Conservation (phyloP, 2,329 filamentous ascomycete genomes). For the Hirsutella minnesotensis region DNA sequence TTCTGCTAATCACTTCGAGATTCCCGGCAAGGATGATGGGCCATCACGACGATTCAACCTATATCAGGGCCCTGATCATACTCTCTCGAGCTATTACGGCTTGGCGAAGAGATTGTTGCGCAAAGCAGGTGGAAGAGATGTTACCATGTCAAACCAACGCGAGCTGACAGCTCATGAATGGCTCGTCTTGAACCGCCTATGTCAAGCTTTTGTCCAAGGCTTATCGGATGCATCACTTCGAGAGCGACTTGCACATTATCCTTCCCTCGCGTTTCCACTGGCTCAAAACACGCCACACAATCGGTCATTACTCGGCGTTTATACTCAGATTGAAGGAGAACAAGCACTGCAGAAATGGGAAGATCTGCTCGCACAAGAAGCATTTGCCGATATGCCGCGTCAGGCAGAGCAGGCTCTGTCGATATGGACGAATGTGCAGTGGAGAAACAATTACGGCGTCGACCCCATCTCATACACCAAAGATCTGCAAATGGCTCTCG, state of each 20-base stretch:
- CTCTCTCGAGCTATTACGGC: slow-evolving; percentile 33
- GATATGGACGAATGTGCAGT: slow-evolving; percentile 34
- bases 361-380: slow-evolving; percentile 10
- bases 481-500: slow-evolving; percentile 35
- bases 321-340: slow-evolving; percentile 45
- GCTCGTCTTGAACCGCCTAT: slow-evolving; percentile 37
- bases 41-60: slow-evolving; percentile 18
- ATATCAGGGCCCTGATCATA: slow-evolving; percentile 28
- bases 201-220: slow-evolving; percentile 41
- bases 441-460: slow-evolving; percentile 23
- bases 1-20: slow-evolving; percentile 8
- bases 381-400: slow-evolving; percentile 7
- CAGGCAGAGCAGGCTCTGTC: slow-evolving; percentile 24
- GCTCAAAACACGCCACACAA: slow-evolving; percentile 15
- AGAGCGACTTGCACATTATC: slow-evolving; percentile 29
- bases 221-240: slow-evolving; percentile 35
- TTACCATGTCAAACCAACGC: slow-evolving; percentile 32
- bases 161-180: slow-evolving; percentile 33
- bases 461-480: slow-evolving; percentile 40
- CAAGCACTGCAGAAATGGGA: slow-evolving; percentile 30
- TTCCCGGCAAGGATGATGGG: slow-evolving; percentile 7
- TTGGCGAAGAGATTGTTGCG: slow-evolving; percentile 37
- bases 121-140: slow-evolving; percentile 36
- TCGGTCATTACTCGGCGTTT: slow-evolving; percentile 41
- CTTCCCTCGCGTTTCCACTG: slow-evolving; percentile 33